These are phyloP conservation scores for Erigeron philadelphicus DNA, from an alignment of 140 eudicot species.

Conservation along the genomic window DNA sequence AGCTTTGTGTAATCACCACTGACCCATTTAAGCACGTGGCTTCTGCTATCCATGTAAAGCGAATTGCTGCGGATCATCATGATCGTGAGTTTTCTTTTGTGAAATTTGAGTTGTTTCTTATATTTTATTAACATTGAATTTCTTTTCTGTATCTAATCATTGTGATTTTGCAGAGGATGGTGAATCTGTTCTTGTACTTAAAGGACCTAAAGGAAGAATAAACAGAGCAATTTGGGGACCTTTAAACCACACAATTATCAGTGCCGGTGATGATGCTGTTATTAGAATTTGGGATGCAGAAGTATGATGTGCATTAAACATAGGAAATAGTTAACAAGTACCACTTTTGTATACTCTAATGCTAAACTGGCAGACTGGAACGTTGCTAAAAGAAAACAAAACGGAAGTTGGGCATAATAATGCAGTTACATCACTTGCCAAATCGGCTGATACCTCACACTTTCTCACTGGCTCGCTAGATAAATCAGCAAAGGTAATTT, in stretches of 20 bases:
- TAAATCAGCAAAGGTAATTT: conserved; percentile 69
- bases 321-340: neutral
- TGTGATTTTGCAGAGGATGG: conserved; percentile 46
- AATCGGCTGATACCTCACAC: conserved; percentile 70
- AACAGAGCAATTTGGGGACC: conserved; percentile 97
- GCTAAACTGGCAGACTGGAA: conserved; percentile 48
- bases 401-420: conserved; percentile 66
- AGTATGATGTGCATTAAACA: conserved; percentile 37
- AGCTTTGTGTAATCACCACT: conserved; percentile 66
- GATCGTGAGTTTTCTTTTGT: conserved; percentile 49
- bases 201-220: conserved; percentile 80
- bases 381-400: conserved; percentile 59
- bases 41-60: conserved; percentile 73
- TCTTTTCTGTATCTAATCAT: neutral
- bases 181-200: conserved; percentile 58
- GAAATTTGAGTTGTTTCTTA: neutral
- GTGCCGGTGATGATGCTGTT: conserved; percentile 83
- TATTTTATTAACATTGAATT: neutral
- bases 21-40: conserved; percentile 75
- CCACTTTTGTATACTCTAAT: neutral
- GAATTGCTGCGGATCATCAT: conserved; percentile 43
- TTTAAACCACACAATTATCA: conserved; percentile 61
- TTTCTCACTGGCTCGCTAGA: conserved; percentile 72
- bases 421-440: conserved; percentile 61
- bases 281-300: conserved; percentile 85